These are phyloP conservation scores for Neofusicoccum parvum DNA, from an alignment of 2,329 filamentous ascomycete genomes.

Conservation along the genomic window DNA sequence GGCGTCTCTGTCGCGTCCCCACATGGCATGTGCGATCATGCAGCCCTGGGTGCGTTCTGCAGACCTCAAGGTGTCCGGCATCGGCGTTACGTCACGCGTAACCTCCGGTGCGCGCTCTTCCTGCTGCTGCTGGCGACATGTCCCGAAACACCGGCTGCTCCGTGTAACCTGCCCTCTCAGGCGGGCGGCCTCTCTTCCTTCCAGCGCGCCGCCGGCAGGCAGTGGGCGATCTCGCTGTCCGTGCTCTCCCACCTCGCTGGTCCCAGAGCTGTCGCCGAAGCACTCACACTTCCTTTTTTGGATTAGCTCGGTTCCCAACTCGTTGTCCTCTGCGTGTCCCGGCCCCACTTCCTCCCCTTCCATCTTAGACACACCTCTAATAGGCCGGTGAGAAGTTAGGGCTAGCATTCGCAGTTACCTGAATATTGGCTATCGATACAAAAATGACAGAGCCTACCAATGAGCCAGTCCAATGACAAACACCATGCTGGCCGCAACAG, in stretches of 20 bases:
- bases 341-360: background rate
- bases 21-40: slow-evolving; percentile 2
- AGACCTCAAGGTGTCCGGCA: slow-evolving; percentile 11
- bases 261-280: background rate
- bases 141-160: background rate
- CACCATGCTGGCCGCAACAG: background rate
- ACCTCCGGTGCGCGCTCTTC: background rate
- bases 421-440: background rate
- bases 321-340: too few relatives aligned
- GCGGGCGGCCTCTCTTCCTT: too few relatives aligned
- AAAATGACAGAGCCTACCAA: background rate
- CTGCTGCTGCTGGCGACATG: background rate
- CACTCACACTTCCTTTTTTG: slow-evolving; percentile 1
- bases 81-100: slow-evolving; percentile 16
- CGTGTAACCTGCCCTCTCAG: too few relatives aligned
- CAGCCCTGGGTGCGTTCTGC: background rate
- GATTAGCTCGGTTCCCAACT: background rate
- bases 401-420: background rate
- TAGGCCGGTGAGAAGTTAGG: background rate
- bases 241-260: too few relatives aligned
- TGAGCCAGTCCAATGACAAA: background rate
- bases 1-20: background rate
- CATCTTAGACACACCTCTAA: background rate
- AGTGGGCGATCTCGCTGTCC: too few relatives aligned
- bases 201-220: too few relatives aligned